These are phyloP conservation scores for Madurella fahalii DNA, from an alignment of 2,329 filamentous ascomycete genomes.

Conservation along the genomic window DNA sequence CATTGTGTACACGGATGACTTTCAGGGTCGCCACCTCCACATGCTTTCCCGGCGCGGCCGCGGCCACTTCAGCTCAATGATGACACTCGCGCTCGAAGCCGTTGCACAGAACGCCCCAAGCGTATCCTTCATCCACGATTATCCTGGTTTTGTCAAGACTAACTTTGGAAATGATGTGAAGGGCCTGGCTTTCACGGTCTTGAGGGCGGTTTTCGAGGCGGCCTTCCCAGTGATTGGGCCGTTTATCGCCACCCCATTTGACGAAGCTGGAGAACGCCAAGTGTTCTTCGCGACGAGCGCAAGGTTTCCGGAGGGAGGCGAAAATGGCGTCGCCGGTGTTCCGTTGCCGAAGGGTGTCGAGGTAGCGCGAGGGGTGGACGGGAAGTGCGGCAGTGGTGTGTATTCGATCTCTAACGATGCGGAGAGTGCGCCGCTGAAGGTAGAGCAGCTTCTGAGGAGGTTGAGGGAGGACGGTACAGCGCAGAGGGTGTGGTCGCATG, in stretches of 20 bases:
- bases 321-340: neutral
- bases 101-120: conserved; percentile 22
- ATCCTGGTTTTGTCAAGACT: conserved; percentile 30
- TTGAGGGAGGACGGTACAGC: conserved; percentile 1
- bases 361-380: conserved; percentile 3
- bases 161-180: conserved; percentile 16
- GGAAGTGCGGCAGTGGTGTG: neutral
- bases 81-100: conserved; percentile 30
- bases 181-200: neutral
- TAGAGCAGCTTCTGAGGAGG: neutral
- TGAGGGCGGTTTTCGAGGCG: conserved; percentile 11
- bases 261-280: conserved; percentile 30
- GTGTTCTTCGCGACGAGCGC: conserved; percentile 28
- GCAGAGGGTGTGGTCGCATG: conserved; percentile 4
- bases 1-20: conserved; percentile 28
- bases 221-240: conserved; percentile 22
- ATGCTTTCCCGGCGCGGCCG: conserved; percentile 1
- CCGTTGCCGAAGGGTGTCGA: neutral
- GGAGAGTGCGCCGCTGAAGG: conserved; percentile 1
- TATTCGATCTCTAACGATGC: conserved; percentile 1
- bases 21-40: conserved; percentile 21
- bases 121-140: conserved; percentile 31
- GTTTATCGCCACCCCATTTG: conserved; percentile 12
- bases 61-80: conserved; percentile 30
- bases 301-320: neutral